A percentile compares a stretch with the other conserved stretches of the same genome.
Evolutionary conservation across 108 stramenopile species (phyloP).

Genomic region (Aurantiochytrium sp.): DNA sequence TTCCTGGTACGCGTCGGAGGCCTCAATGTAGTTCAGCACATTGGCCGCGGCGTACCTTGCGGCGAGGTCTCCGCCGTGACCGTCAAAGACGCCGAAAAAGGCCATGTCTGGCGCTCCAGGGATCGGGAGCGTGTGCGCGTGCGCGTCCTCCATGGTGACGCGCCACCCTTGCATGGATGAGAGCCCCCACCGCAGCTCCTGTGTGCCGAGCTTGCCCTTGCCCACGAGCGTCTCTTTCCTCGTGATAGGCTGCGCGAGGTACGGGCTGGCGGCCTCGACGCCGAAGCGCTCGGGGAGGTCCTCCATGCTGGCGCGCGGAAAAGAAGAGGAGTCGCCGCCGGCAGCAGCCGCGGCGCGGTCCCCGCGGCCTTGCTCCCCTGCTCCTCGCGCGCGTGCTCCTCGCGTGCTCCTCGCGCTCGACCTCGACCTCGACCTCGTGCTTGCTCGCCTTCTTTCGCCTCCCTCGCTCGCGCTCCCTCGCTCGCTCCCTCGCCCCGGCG

Average conservation of each 20-base stretch:
- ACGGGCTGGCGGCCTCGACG: neutral
- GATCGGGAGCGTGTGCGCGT: neutral
- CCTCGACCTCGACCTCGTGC: too few relatives aligned
- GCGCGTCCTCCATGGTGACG: slow-evolving; percentile 24
- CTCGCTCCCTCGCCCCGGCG: too few relatives aligned
- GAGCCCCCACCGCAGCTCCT: neutral
- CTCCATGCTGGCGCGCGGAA: neutral
- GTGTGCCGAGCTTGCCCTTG: neutral
- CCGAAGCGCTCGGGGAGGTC: slow-evolving; percentile 11
- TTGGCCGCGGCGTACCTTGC: neutral
- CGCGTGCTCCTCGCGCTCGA: too few relatives aligned
- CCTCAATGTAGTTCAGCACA: neutral
- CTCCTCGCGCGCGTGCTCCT: too few relatives aligned
- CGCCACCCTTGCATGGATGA: slow-evolving; percentile 28
- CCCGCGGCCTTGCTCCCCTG: too few relatives aligned
- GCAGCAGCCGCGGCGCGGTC: too few relatives aligned
- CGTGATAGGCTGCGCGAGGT: neutral
- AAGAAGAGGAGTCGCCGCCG: too few relatives aligned
- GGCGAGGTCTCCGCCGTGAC: slow-evolving; percentile 16
- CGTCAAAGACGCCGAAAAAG: slow-evolving; percentile 20
- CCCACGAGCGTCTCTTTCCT: neutral
- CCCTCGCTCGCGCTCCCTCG: too few relatives aligned
- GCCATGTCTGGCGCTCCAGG: neutral
- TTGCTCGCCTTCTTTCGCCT: too few relatives aligned
- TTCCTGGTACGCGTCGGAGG: neutral